Evolutionary conservation across 257 asterid species (phyloP), one percentile per base, ranked within the genome.

Genomic region (Solanum rostratum): DNA sequence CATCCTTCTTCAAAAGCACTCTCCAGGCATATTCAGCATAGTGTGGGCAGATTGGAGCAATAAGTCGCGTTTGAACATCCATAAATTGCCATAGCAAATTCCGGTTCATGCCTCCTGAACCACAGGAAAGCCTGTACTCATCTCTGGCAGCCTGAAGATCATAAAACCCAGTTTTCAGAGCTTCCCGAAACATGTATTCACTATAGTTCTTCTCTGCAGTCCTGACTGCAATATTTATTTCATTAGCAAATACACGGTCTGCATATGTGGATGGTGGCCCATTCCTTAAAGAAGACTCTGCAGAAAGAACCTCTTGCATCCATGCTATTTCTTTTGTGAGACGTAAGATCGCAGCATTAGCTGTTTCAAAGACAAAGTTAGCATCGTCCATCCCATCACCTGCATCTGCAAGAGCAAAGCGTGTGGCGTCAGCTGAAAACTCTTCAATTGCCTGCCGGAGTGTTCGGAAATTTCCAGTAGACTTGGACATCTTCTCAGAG

Each of bases 341-440:
- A 55, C 98, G 97, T 41, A 96, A 86, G 79, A 96, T 96, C 9
- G 98, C 99, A 22, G 98, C 97, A 89, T 95, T 94, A 10, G 98
- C 97, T 0, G 99, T 95, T 87, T 95, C 98, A 57, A 93, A 93
- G 73, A 93, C 98, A 81, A 95, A 96, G 88, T 95, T 95, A 43
- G 99, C 98, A 60, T 96, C 99, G 50, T 96, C 99, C 98, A 96
- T 93, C 19, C 99, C 98, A 33, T 96, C 99, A 86, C 98, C 99
- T 0, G 99, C 99, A 90, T 96, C 99, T 8, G 99, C 99, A 74
- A 96, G 98, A 3, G 98, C 87, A 88, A 96, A 96, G 79, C 98
- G 89, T 4, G 98, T 94, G 59, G 98, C 99, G 86, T 96, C 98
- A 65, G 99, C 99, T n/a, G 99, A 95, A 85, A 96, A 96, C 85